These are phyloP conservation scores for Petrea volubilis DNA, from an alignment of 257 asterid species.

Conservation along the genomic window DNA sequence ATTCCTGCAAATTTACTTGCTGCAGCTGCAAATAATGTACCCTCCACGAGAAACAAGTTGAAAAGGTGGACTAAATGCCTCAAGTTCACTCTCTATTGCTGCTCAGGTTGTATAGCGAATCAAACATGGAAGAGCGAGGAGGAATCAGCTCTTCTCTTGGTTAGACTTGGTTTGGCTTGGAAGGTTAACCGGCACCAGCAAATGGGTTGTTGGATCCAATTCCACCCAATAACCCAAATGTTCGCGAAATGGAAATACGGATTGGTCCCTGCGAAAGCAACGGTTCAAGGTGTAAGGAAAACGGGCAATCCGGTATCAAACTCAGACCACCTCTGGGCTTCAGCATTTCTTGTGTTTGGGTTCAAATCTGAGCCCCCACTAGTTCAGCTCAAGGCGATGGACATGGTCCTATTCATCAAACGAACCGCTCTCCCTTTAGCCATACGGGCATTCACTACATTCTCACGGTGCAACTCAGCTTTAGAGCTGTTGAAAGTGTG, in stretches of 20 bases:
- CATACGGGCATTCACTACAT: slow-evolving; percentile 54
- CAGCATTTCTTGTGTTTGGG: slow-evolving; percentile 82
- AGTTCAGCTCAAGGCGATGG: slow-evolving; percentile 75
- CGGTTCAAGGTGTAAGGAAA: slow-evolving; percentile 62
- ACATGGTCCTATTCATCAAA: slow-evolving; percentile 66
- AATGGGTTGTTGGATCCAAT: slow-evolving; percentile 77
- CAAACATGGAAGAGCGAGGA: slow-evolving; percentile 75
- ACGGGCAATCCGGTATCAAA: slow-evolving; percentile 42
- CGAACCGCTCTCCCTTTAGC: slow-evolving; percentile 75
- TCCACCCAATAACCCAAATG: slow-evolving; percentile 70
- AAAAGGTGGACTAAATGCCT: slow-evolving; percentile 56
- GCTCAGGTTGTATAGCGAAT: slow-evolving; percentile 45
- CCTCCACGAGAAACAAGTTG: slow-evolving; percentile 43
- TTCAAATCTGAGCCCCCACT: slow-evolving; percentile 78
- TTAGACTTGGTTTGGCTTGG: slow-evolving; percentile 69
- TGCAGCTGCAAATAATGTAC: slow-evolving; percentile 61
- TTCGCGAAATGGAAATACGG: slow-evolving; percentile 53
- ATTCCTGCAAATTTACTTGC: slow-evolving; percentile 59
- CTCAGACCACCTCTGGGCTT: slow-evolving; percentile 74
- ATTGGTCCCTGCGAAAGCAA: slow-evolving; percentile 51
- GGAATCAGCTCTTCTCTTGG: slow-evolving; percentile 64
- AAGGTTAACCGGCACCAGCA: slow-evolving; percentile 48
- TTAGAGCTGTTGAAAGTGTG: slow-evolving; percentile 83
- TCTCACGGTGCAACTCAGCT: slow-evolving; percentile 79
- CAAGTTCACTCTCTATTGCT: slow-evolving; percentile 46